phyloP scores from a whole-genome alignment of 2,329 filamentous ascomycete genomes.

The Aspergillus proliferans region DNA sequence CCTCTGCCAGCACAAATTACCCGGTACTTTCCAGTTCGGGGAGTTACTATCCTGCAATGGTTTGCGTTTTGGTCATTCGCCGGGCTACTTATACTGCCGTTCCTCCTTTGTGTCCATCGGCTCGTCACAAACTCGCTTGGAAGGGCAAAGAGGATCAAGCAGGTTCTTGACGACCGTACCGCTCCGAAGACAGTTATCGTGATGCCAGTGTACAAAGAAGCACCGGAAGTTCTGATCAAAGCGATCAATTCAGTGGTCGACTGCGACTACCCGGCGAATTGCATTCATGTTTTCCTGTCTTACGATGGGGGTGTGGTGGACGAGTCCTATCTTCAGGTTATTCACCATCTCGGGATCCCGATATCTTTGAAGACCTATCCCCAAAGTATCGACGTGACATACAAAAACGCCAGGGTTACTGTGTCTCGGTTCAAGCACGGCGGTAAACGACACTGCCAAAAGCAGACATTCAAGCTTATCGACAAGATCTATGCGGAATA shows the following conservation, averaged over 20 bases:
- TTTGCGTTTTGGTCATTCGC: conserved; percentile 95
- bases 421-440: conserved; percentile 89
- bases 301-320: conserved; percentile 89
- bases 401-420: conserved; percentile 76
- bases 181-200: conserved; percentile 93
- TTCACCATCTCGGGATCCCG: conserved; percentile 77
- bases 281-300: conserved; percentile 89
- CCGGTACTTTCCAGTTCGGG: conserved; percentile 60
- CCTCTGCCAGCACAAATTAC: conserved; percentile 70
- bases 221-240: conserved; percentile 73
- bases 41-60: conserved; percentile 76
- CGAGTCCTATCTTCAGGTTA: conserved; percentile 79
- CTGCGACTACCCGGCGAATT: conserved; percentile 86
- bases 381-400: conserved; percentile 82
- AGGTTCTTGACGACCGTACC: conserved; percentile 73
- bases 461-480: conserved; percentile 85
- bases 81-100: conserved; percentile 75
- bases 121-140: conserved; percentile 83
- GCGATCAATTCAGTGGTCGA: conserved; percentile 88
- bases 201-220: conserved; percentile 95
- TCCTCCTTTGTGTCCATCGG: conserved; percentile 89
- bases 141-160: conserved; percentile 72
- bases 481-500: conserved; percentile 88
- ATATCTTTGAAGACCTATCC: conserved; percentile 67
- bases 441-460: conserved; percentile 90